These are phyloP conservation scores for Globisporangium takayamanum DNA, from an alignment of 352 stramenopile genomes.

Conservation along the genomic window DNA sequence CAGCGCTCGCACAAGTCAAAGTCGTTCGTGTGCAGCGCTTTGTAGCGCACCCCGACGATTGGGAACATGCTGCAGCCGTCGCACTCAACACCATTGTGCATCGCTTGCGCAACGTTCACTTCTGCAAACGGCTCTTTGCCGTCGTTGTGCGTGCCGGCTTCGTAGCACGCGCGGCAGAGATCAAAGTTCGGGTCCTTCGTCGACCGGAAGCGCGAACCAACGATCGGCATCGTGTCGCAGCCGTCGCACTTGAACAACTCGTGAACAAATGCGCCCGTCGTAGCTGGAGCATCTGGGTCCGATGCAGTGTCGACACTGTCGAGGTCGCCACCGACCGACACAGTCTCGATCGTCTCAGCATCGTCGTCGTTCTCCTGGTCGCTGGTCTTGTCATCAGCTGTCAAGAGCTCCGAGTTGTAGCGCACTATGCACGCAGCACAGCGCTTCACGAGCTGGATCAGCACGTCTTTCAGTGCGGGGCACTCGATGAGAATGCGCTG, in stretches of 20 bases:
- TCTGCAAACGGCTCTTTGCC: conserved; percentile 7
- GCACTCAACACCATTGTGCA: conserved; percentile 41
- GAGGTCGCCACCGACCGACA: conserved; percentile 1
- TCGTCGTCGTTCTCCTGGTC: conserved; percentile 14
- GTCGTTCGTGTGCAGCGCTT: conserved; percentile 57
- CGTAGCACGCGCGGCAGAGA: conserved; percentile 26
- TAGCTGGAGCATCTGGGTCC: conserved; percentile 7
- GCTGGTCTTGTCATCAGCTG: no score
- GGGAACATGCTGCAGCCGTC: conserved; percentile 50
- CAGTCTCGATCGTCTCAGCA: conserved; percentile 17
- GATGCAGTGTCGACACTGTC: no score
- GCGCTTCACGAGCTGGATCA: conserved; percentile 41
- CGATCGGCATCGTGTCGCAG: conserved; percentile 27
- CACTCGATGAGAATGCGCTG: conserved; percentile 33
- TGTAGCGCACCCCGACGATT: conserved; percentile 68
- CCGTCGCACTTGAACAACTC: conserved; percentile 30
- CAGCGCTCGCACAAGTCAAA: conserved; percentile 79
- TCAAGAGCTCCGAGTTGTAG: conserved; percentile 30
- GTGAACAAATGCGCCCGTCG: conserved; percentile 13
- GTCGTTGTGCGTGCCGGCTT: conserved; percentile 10
- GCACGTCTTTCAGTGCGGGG: conserved; percentile 32
- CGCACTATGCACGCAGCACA: conserved; percentile 25
- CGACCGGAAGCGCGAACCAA: conserved; percentile 30
- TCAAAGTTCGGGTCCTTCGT: conserved; percentile 23
- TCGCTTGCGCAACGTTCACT: conserved; percentile 5